Conservation (phyloP, 371 early-diverging fungal species). For the Gilbertella persicaria region DNA sequence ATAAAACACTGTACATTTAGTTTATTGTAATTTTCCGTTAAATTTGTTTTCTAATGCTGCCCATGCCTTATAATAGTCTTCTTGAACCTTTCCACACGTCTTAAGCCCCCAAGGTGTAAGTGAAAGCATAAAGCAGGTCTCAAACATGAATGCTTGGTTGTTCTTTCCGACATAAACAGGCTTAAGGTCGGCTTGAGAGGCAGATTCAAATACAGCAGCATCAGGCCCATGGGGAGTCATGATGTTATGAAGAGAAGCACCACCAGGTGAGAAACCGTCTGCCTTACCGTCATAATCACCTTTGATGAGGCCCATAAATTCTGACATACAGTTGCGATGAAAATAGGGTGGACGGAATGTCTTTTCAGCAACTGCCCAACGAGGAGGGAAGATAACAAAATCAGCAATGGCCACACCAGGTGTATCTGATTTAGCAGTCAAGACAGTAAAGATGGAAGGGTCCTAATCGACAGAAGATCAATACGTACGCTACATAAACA, state of each 20-base stretch:
- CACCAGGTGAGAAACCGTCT: constrained; percentile 91
- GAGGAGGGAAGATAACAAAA: constrained; percentile 97
- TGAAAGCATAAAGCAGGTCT: constrained; percentile 80
- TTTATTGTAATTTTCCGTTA: constrained; percentile 8
- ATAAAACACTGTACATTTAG: constrained; percentile 1
- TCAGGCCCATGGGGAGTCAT: constrained; percentile 96
- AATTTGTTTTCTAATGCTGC: constrained; percentile 61
- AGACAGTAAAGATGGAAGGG: constrained; percentile 94
- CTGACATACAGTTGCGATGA: constrained; percentile 94
- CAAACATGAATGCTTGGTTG: constrained; percentile 97
- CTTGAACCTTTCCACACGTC: constrained; percentile 70
- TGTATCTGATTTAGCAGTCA: constrained; percentile 86
- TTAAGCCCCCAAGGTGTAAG: constrained; percentile 85
- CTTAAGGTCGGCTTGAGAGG: constrained; percentile 69
- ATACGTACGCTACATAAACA: background rate
- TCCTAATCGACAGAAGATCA: constrained; percentile 47
- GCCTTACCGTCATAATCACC: constrained; percentile 95
- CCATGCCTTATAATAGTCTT: constrained; percentile 83
- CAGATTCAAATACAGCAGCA: constrained; percentile 78
- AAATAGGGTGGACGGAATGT: constrained; percentile 96
- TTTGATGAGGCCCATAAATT: constrained; percentile 95
- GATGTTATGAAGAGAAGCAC: constrained; percentile 83
- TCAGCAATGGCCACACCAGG: constrained; percentile 93
- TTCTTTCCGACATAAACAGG: constrained; percentile 82
- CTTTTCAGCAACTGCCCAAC: constrained; percentile 92